Evolutionary conservation across 75 land plant species (phyloP).

Genomic region (Cupressus sempervirens): DNA sequence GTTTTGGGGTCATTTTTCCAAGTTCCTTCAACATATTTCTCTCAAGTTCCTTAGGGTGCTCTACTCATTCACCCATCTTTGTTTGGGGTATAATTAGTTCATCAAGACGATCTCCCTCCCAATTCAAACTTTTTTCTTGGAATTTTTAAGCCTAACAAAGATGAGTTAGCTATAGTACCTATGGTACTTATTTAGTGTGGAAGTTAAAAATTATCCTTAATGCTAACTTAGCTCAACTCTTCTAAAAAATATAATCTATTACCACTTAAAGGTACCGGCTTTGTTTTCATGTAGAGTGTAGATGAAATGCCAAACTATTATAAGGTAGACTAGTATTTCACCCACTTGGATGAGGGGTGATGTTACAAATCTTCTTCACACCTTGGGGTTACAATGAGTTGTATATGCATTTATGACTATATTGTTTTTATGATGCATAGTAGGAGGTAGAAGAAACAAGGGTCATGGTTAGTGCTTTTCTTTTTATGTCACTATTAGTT

Average conservation of each 20-base stretch:
- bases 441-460: background rate
- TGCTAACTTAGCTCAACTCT: background rate
- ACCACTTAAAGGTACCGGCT: background rate
- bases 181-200: background rate
- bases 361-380: background rate
- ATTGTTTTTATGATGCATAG: background rate
- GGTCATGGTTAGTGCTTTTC: background rate
- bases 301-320: too few relatives aligned
- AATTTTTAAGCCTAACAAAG: too few relatives aligned
- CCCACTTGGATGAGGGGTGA: background rate
- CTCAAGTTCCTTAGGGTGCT: too few relatives aligned
- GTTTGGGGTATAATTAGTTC: too few relatives aligned
- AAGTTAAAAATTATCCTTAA: too few relatives aligned
- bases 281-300: background rate
- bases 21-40: too few relatives aligned
- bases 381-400: background rate
- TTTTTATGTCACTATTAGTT: background rate
- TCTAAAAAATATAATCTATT: background rate
- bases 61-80: too few relatives aligned
- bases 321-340: background rate
- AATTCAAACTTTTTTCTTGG: too few relatives aligned
- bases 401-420: background rate
- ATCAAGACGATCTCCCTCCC: too few relatives aligned
- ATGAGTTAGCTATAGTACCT: too few relatives aligned
- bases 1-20: too few relatives aligned